phyloP scores from a whole-genome alignment of 352 stramenopile genomes.

The Pythium plurisporium region DNA sequence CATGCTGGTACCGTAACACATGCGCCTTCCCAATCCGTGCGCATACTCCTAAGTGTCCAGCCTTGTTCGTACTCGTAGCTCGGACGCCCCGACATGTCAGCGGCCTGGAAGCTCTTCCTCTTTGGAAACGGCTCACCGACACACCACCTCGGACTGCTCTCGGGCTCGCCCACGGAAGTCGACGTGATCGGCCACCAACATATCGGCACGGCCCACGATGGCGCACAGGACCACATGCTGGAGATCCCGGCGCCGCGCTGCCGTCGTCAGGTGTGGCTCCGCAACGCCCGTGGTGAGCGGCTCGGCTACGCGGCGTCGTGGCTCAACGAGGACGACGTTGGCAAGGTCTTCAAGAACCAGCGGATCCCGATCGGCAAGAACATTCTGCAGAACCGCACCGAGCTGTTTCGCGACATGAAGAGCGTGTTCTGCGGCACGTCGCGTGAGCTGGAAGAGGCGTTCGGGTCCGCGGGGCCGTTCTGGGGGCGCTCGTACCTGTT shows the following conservation, averaged over 20 bases:
- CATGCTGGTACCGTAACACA: slow-evolving; percentile 47
- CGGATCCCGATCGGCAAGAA: slow-evolving; percentile 81
- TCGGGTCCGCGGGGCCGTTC: slow-evolving; percentile 63
- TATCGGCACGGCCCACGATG: slow-evolving; percentile 38
- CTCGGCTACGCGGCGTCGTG: slow-evolving; percentile 81
- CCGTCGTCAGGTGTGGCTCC: slow-evolving; percentile 74
- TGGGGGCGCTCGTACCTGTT: slow-evolving; percentile 86
- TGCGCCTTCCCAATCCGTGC: no score
- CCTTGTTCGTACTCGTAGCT: slow-evolving; percentile 34
- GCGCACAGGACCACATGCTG: slow-evolving; percentile 36
- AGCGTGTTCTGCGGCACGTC: slow-evolving; percentile 69
- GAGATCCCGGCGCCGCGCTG: slow-evolving; percentile 56
- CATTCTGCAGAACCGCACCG: slow-evolving; percentile 76
- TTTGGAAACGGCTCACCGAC: slow-evolving; percentile 83
- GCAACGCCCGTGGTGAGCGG: slow-evolving; percentile 62
- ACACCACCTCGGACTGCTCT: slow-evolving; percentile 74
- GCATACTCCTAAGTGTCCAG: slow-evolving; percentile 37
- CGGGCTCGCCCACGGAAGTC: slow-evolving; percentile 64
- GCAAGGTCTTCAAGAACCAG: slow-evolving; percentile 74
- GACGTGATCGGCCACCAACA: slow-evolving; percentile 67
- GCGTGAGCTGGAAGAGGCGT: slow-evolving; percentile 48
- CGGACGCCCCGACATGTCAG: slow-evolving; percentile 50
- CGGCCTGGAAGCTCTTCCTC: slow-evolving; percentile 77
- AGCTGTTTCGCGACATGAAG: slow-evolving; percentile 86
- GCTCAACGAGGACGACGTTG: slow-evolving; percentile 60